Evolutionary conservation across 2,329 filamentous ascomycete genomes (phyloP), one percentile per base, ranked within the genome.

Genomic region (Colletotrichum tanaceti): DNA sequence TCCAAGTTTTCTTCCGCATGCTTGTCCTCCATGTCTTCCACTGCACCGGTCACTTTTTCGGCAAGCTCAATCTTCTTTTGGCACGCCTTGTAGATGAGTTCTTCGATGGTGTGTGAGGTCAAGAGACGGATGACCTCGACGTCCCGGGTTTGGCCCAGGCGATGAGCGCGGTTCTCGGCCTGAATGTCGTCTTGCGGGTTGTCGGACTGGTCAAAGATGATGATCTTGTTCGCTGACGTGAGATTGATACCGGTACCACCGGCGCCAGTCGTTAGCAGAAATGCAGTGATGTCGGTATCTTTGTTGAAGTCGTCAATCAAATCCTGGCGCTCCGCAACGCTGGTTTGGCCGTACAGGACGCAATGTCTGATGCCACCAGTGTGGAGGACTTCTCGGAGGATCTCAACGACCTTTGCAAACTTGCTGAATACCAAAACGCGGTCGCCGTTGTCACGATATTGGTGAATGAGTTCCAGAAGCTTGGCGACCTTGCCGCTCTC

Each of bases 101-200:
- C 94, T 79, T 99, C 96, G 35, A 99, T 93, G 0, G 95, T 97
- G 65, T 86, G 88, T 65, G 86, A 87, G 0, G 92, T 92, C 62
- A 99, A 91, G 1, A 99, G 85, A 38, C 94, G 86, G 47, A 97
- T 89, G 47, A 99, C 92, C 77, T 99, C 95, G 1, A 99, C 96
- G 43, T 95, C 91, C 18, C 93, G 86, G 38, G 88, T 94, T 82
- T 99, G 96, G 0, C 96, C 96, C 10, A 99, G 93, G 16, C 96
- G 91, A 80, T 99, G 96, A 0, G 96, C 96, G 20, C 96, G 90
- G 78, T 99, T 98, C 83, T 98, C 96, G 0, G 96, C 96, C 78
- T 99, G 96, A n/a, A 97, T 90, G 76, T 99, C 96, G 73, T 98
- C 95, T 77, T 99, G 96, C 0, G 96, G 96, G 74, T 99, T 99